Base-by-base conservation (phyloP, 2,329 filamentous ascomycete genomes). In the Diaporthe helianthi region DNA sequence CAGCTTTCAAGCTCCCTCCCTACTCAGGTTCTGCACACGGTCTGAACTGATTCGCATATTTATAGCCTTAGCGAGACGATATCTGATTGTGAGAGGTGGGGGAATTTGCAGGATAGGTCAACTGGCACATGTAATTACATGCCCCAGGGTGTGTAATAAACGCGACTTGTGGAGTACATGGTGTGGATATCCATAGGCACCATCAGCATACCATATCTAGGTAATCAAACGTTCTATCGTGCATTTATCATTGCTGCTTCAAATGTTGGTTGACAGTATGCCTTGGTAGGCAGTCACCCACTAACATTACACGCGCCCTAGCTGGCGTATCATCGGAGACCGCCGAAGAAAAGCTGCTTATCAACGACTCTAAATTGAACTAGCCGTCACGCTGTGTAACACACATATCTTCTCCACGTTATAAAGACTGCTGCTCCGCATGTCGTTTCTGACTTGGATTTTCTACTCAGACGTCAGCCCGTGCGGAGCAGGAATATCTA, bases 271-370 rank as follows among this genome's bases (percentile, higher is more conserved):
- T 47, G 6, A 10, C 15, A 17, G 15, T n/a, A 12, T 46, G 24
- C 4, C 26, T 36, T 24, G 31, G 9, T 33, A n/a, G 51, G 29
- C 51, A 31, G 29, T 31, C 29, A n/a, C 15, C 13, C 22, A 17
- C n/a, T 41, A 22, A n/a, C n/a, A n/a, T n/a, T 33, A 29, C 22
- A 38, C 17, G 22, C 22, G n/a, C n/a, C n/a, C n/a, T n/a, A 22
- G n/a, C n/a, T 22, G 33, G 38, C 41, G 19, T 64, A 71, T 71
- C 66, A 36, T 71, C 69, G 69, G 69, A 69, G 53, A 13, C 49
- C 38, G 69, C 69, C 69, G 69, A 69, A n/a, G 24, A n/a, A 15
- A 44, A 53, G 69, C 36, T 69, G 53, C 69, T 71, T 71, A 71
- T 71, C 69, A 44, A 41, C 31, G 6, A 17, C 1, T 15, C 12